Conservation (phyloP, 257 asterid species). For the Rauvolfia tetraphylla region DNA sequence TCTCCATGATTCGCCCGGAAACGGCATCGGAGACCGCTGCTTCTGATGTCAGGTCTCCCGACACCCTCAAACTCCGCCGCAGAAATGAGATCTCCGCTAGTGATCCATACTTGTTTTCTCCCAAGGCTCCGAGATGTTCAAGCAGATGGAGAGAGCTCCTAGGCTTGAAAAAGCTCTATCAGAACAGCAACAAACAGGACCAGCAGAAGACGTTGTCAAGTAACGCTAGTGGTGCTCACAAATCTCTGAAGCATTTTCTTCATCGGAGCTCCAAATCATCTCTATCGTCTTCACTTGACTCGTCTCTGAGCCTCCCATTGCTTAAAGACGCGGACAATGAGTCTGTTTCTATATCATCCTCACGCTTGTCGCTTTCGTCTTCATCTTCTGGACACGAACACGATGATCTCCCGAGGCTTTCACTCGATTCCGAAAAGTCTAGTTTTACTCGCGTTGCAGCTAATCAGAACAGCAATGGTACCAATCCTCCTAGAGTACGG, state of each 20-base stretch:
- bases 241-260: constrained; percentile 33
- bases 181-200: constrained; percentile 47
- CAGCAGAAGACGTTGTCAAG: constrained; percentile 38
- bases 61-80: constrained; percentile 37
- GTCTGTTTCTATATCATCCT: constrained; percentile 32
- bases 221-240: constrained; percentile 1
- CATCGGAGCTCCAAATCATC: constrained; percentile 37
- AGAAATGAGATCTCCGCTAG: constrained; percentile 49
- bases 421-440: constrained; percentile 50
- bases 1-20: constrained; percentile 43
- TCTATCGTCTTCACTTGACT: constrained; percentile 21
- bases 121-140: constrained; percentile 88
- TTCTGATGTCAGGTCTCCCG: constrained; percentile 42
- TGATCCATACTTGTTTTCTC: constrained; percentile 77
- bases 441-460: constrained; percentile 3
- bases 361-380: constrained; percentile 53
- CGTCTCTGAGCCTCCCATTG: constrained; percentile 43
- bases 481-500: constrained; percentile 45
- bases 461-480: not conserved
- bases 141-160: constrained; percentile 89
- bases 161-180: constrained; percentile 68
- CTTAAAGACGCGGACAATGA: constrained; percentile 41
- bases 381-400: constrained; percentile 58
- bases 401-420: constrained; percentile 56
- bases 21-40: constrained; percentile 23